Evolutionary conservation across 306 rosid genomes (phyloP).

Genomic region (Delonix regia): DNA sequence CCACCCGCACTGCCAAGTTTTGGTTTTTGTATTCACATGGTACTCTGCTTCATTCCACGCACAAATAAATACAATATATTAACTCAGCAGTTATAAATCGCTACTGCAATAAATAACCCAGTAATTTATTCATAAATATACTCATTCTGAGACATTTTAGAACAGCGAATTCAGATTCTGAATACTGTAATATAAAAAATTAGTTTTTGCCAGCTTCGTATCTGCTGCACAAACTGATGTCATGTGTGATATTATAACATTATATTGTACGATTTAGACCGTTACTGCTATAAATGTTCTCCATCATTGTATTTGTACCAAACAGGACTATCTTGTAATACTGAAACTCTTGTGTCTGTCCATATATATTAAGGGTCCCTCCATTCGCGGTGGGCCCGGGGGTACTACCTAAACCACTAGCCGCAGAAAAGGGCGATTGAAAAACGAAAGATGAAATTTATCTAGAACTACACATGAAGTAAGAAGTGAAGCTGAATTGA

Average conservation of each 20-base stretch:
- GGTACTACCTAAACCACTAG: slow-evolving; percentile 32
- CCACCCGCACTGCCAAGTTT: slow-evolving; percentile 76
- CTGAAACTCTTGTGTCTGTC: slow-evolving; percentile 24
- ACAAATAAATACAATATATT: not conserved
- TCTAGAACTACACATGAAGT: not conserved
- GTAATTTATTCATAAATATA: too few relatives aligned
- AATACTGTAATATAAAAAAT: slow-evolving; percentile 4
- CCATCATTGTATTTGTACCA: slow-evolving; percentile 35
- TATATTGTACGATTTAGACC: slow-evolving; percentile 41
- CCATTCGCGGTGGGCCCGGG: slow-evolving; percentile 30
- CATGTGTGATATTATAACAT: slow-evolving; percentile 21
- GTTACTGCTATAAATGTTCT: slow-evolving; percentile 42
- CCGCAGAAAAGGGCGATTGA: not conserved
- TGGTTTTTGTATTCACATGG: slow-evolving; percentile 68
- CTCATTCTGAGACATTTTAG: too few relatives aligned
- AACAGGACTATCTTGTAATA: slow-evolving; percentile 20
- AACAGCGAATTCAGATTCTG: too few relatives aligned
- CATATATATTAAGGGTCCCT: slow-evolving; percentile 13
- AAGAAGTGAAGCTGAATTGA: not conserved
- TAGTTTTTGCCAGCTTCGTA: not conserved
- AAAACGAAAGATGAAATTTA: not conserved
- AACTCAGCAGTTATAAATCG: not conserved
- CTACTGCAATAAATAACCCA: not conserved
- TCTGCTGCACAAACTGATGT: not conserved
- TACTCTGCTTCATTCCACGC: slow-evolving; percentile 55